Percentiles rank a stretch among this genome's conserved stretches.
Evolutionary conservation across 2,329 filamentous ascomycete genomes (phyloP).

Genomic region (Ophiostoma ips): DNA sequence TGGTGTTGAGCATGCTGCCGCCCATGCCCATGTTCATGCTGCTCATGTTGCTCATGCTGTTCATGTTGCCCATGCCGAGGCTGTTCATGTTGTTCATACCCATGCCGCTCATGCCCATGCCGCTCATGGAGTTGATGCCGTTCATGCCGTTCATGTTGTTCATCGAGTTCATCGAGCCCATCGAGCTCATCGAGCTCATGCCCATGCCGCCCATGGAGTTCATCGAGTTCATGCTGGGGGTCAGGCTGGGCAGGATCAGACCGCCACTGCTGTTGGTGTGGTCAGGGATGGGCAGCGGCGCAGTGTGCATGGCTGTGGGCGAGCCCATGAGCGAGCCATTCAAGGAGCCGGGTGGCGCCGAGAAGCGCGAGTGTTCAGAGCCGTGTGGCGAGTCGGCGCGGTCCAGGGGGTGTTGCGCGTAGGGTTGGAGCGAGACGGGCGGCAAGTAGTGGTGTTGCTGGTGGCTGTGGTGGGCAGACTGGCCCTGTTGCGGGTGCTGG

Average conservation of each 20-base stretch:
- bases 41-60: not conserved
- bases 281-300: conserved; percentile 32
- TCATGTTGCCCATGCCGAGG: not conserved
- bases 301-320: conserved; percentile 32
- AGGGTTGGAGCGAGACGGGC: conserved; percentile 11
- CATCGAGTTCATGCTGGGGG: conserved; percentile 18
- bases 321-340: conserved; percentile 38
- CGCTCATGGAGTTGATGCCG: not conserved
- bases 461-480: conserved; percentile 1
- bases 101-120: not conserved
- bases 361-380: conserved; percentile 45
- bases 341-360: conserved; percentile 22
- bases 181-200: conserved; percentile 6
- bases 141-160: not conserved
- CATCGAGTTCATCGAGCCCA: not conserved
- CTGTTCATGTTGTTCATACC: not conserved
- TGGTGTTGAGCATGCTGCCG: conserved; percentile 12
- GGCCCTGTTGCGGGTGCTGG: conserved; percentile 7
- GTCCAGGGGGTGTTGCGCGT: conserved; percentile 28
- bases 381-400: conserved; percentile 44
- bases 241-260: conserved; percentile 31
- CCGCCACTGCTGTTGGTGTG: conserved; percentile 22
- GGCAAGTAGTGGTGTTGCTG: conserved; percentile 10
- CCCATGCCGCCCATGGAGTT: not conserved
- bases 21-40: not conserved